Base-by-base conservation (phyloP, 306 rosid genomes). In the Quercus suber region DNA sequence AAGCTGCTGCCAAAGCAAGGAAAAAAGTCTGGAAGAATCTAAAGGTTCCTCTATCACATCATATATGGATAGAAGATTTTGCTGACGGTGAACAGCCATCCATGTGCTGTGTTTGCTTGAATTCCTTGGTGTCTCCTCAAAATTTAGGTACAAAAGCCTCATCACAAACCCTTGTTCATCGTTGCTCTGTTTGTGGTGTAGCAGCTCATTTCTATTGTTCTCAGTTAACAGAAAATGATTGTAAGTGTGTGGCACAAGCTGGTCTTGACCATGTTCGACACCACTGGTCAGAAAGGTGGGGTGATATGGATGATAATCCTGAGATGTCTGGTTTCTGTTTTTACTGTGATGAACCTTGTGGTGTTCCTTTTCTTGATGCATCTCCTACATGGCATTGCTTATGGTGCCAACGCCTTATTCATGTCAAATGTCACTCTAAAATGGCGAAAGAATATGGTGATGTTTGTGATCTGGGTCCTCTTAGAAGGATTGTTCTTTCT, bases 201-300 rank as follows among this genome's bases (percentile, higher is more conserved):
- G 96, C 92, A 52, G 93, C 96, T 80, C 96, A 91, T 91, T 91
- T 83, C 77, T 79, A 70, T 70, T 91, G 96, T 86, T 89, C 90
- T 61, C 89, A 74, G 80, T 86, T 45, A 51, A 90, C 96, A 35
- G 86, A 87, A 78, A 88, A 86, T 79, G 96, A 91, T 82, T 91
- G 96, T 76, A 91, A 91, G 85, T 89, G 93, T 83, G 90, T 89
- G 84, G 89, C 92, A 59, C 96, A 91, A 84, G 88, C 92, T 77
- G 93, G 90, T 74, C 85, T 88, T 88, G 75, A 82, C 78, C 81
- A 88, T 64, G 81, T 91, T 75, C 87, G 86, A 78, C 96, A 91
- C 82, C 93, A 89, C 77, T 91, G 96, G 96, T 91, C 96, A 3
- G 96, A 91, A 85, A 88, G 88, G 80, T 91, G 96, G 96, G 86